These are phyloP conservation scores for Syncephalastrum racemosum DNA, from an alignment of 371 early-diverging fungal species.

Conservation along the genomic window DNA sequence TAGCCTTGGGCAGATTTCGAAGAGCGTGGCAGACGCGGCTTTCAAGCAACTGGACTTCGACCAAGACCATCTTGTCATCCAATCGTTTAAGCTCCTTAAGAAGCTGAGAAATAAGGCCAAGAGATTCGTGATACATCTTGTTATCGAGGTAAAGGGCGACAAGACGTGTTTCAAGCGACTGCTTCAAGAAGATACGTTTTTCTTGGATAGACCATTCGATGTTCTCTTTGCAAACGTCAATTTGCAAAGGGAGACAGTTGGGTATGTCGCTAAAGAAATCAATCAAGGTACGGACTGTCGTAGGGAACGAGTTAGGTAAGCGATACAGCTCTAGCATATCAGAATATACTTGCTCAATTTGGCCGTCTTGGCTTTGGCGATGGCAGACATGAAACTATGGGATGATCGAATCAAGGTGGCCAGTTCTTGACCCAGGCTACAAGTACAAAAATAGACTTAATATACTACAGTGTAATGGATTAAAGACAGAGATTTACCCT, in stretches of 20 bases:
- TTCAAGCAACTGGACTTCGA: constrained; percentile 96
- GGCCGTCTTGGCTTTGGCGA: constrained; percentile 96
- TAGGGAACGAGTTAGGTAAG: not conserved
- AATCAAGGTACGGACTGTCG: constrained; percentile 78
- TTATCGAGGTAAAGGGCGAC: constrained; percentile 91
- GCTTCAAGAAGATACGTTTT: constrained; percentile 92
- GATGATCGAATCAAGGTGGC: constrained; percentile 81
- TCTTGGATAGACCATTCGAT: constrained; percentile 91
- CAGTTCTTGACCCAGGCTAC: constrained; percentile 76
- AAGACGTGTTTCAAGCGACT: constrained; percentile 91
- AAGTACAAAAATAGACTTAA: not conserved
- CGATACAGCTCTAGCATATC: not conserved
- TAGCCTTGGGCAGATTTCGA: constrained; percentile 91
- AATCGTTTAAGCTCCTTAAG: constrained; percentile 95
- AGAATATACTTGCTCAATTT: constrained; percentile 73
- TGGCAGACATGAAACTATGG: constrained; percentile 72
- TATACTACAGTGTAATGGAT: not conserved
- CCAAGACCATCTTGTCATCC: constrained; percentile 97
- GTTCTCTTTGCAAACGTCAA: constrained; percentile 89
- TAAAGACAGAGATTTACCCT: constrained; percentile 35
- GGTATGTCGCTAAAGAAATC: constrained; percentile 90
- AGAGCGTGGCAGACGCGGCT: constrained; percentile 93
- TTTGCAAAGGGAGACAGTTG: constrained; percentile 85
- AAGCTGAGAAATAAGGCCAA: constrained; percentile 80
- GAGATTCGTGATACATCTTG: constrained; percentile 91